Percentiles rank a stretch among this genome's conserved stretches.
phyloP scores from a whole-genome alignment of 805 yeast species.

The Candida silvicultrix region DNA sequence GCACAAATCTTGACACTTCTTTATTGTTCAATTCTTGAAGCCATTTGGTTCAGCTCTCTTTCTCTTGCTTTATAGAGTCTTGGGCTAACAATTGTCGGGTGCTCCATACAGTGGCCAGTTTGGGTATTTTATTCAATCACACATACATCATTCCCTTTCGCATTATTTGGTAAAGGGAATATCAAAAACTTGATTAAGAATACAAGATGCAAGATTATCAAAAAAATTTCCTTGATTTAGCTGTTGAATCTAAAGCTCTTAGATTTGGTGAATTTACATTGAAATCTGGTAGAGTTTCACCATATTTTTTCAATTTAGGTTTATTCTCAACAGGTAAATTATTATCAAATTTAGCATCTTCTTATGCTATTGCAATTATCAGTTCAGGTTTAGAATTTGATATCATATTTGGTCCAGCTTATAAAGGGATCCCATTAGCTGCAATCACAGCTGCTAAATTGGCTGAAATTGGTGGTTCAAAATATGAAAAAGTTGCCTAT shows the following conservation, averaged over 20 bases:
- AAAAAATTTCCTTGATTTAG: slow-evolving; percentile 64
- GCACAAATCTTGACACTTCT: background rate
- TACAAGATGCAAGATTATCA: background rate
- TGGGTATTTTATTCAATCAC: background rate
- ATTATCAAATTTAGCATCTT: slow-evolving; percentile 73
- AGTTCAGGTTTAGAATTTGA: slow-evolving; percentile 80
- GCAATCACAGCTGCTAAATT: slow-evolving; percentile 90
- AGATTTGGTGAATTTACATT: slow-evolving; percentile 85
- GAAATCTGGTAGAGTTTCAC: slow-evolving; percentile 91
- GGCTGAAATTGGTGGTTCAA: slow-evolving; percentile 82
- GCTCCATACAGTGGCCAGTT: background rate
- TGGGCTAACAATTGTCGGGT: background rate
- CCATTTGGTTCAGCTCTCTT: background rate
- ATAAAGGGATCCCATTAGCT: slow-evolving; percentile 94
- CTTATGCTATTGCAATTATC: slow-evolving; percentile 86
- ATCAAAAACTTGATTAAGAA: too few relatives aligned
- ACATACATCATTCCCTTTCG: too few relatives aligned
- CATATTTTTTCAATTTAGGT: slow-evolving; percentile 95
- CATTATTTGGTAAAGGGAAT: too few relatives aligned
- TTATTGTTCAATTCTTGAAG: background rate
- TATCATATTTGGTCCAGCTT: slow-evolving; percentile 94
- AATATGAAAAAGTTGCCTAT: slow-evolving; percentile 68
- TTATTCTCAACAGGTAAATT: slow-evolving; percentile 75
- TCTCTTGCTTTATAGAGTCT: background rate
- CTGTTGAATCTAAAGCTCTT: slow-evolving; percentile 76